These are phyloP conservation scores for Terana coerulea DNA, from an alignment of 768 basidiomycete genomes.

Conservation along the genomic window DNA sequence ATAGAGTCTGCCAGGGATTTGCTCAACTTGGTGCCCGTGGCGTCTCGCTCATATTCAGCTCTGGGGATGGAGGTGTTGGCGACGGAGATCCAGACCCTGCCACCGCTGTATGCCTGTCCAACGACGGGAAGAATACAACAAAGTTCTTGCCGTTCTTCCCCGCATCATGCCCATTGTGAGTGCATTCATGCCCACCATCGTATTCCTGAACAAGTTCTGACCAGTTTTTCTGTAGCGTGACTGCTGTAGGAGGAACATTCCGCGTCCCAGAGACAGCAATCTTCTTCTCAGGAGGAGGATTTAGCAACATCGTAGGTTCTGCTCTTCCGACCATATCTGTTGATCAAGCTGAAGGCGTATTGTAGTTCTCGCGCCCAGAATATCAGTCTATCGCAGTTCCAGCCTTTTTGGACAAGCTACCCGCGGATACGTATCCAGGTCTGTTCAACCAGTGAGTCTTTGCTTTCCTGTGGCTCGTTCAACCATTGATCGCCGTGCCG, in stretches of 20 bases:
- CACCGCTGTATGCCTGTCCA: constrained; percentile 52
- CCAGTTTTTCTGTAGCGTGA: constrained; percentile 43
- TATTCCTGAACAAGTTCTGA: too few species aligned
- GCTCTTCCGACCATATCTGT: not conserved
- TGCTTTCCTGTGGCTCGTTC: too few species aligned
- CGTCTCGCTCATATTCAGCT: constrained; percentile 58
- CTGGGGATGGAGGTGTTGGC: constrained; percentile 69
- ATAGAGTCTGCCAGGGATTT: constrained; percentile 53
- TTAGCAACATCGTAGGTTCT: constrained; percentile 62
- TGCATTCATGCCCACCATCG: not conserved
- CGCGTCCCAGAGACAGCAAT: constrained; percentile 56
- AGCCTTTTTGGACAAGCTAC: constrained; percentile 41
- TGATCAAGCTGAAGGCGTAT: not conserved
- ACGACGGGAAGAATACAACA: constrained; percentile 51
- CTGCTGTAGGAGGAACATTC: constrained; percentile 65
- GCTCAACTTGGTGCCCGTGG: constrained; percentile 69
- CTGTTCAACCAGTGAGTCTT: constrained; percentile 54
- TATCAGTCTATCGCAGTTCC: constrained; percentile 49
- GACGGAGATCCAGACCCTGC: constrained; percentile 52
- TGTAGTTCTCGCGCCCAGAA: constrained; percentile 48
- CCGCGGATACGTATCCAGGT: constrained; percentile 47
- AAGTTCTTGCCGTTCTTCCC: constrained; percentile 57
- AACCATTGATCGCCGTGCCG: not conserved
- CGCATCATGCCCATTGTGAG: constrained; percentile 42
- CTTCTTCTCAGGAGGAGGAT: constrained; percentile 68